Evolutionary conservation across 2,329 filamentous ascomycete genomes (phyloP).

Genomic region (Claviceps capensis): DNA sequence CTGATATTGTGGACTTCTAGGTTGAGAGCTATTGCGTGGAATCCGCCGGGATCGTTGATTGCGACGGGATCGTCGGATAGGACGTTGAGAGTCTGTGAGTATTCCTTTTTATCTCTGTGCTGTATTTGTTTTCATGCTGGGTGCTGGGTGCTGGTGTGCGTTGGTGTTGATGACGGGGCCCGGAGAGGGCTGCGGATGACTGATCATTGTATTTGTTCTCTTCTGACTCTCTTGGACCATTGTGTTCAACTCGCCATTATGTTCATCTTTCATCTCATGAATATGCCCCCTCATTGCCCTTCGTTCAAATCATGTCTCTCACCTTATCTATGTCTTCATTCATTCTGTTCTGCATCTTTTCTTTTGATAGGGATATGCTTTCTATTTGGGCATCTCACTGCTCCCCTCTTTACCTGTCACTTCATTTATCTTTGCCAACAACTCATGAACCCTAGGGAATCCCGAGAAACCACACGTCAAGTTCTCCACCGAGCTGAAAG

Average conservation of each 20-base stretch:
- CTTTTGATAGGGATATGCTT: neutral
- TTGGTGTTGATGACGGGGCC: neutral
- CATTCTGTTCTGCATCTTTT: neutral
- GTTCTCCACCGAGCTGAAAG: slow-evolving; percentile 62
- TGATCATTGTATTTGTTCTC: too few relatives aligned
- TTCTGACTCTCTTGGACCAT: too few relatives aligned
- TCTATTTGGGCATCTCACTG: too few relatives aligned
- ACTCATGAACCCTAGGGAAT: slow-evolving; percentile 41
- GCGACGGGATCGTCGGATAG: slow-evolving; percentile 65
- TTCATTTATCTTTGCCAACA: neutral
- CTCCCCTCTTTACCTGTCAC: neutral
- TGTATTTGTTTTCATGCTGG: too few relatives aligned
- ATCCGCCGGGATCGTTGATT: slow-evolving; percentile 67
- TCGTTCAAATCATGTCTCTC: neutral
- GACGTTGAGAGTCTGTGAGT: slow-evolving; percentile 55
- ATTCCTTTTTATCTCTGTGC: neutral
- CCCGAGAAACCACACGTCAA: slow-evolving; percentile 61
- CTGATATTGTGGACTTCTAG: slow-evolving; percentile 24
- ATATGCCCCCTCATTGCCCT: too few relatives aligned
- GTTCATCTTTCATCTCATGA: too few relatives aligned
- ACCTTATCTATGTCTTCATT: neutral
- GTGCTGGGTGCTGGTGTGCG: neutral
- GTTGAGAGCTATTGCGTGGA: slow-evolving; percentile 77
- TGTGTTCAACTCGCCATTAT: too few relatives aligned
- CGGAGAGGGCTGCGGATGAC: too few relatives aligned